A percentile compares a stretch with the other conserved stretches of the same genome.
Evolutionary conservation across 192 early-diverging fungal genomes (phyloP).

Genomic region (Haplosporangium gracile): DNA sequence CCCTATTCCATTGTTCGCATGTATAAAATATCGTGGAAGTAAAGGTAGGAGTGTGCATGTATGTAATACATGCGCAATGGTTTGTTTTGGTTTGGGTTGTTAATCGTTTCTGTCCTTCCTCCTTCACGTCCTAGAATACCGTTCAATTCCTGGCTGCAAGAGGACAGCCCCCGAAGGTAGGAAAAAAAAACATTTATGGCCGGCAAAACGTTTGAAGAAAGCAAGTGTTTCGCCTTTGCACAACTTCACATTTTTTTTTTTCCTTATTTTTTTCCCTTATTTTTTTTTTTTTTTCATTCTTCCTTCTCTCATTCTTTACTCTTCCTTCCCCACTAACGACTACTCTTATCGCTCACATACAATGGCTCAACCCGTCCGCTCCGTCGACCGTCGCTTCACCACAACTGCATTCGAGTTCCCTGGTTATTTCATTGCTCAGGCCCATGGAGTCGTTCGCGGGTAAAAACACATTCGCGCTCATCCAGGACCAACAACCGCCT

Average conservation of each 20-base stretch:
- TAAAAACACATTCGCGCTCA: slow-evolving; percentile 7
- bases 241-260: not conserved
- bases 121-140: too few relatives aligned
- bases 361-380: slow-evolving; percentile 48
- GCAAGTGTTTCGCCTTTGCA: not conserved
- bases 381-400: slow-evolving; percentile 53
- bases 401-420: slow-evolving; percentile 53
- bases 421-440: slow-evolving; percentile 49
- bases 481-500: not conserved
- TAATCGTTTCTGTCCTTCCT: too few relatives aligned
- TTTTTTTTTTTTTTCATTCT: too few relatives aligned
- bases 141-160: too few relatives aligned
- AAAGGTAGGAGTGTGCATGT: too few relatives aligned
- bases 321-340: not conserved
- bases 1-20: not conserved
- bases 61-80: too few relatives aligned
- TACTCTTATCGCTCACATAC: not conserved
- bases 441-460: slow-evolving; percentile 54
- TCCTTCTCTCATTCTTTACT: not conserved
- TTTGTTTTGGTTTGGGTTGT: too few relatives aligned
- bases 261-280: not conserved
- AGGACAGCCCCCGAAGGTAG: too few relatives aligned
- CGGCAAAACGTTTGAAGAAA: too few relatives aligned
- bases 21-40: too few relatives aligned
- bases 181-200: too few relatives aligned